phyloP scores from a whole-genome alignment of 768 basidiomycete species.

The Boletus vinaceobasis region DNA sequence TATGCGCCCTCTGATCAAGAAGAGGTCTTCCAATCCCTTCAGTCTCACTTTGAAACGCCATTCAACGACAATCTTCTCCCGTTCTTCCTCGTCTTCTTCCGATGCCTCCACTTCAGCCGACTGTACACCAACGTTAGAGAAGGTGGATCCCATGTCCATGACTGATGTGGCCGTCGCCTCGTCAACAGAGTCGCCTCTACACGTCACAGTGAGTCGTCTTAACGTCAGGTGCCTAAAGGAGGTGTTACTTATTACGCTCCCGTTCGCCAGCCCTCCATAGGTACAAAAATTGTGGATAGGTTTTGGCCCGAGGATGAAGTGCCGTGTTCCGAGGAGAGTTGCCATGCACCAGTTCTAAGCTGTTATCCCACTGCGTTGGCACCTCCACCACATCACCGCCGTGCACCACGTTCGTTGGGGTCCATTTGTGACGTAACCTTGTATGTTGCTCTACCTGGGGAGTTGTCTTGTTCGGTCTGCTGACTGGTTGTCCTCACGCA shows the following conservation, averaged over 20 bases:
- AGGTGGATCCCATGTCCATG: slow-evolving; percentile 21
- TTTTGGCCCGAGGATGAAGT: slow-evolving; percentile 33
- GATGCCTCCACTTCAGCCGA: slow-evolving; percentile 6
- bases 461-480: not conserved
- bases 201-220: slow-evolving; percentile 13
- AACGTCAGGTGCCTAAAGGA: not conserved
- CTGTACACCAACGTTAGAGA: slow-evolving; percentile 15
- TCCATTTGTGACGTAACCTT: slow-evolving; percentile 6
- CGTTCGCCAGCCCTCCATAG: slow-evolving; percentile 23
- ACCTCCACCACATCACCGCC: slow-evolving; percentile 30
- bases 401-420: slow-evolving; percentile 16
- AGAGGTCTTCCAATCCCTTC: slow-evolving; percentile 26
- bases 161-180: not conserved
- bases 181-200: slow-evolving; percentile 1
- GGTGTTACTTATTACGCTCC: not conserved
- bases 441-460: slow-evolving; percentile 6
- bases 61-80: slow-evolving; percentile 24
- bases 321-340: slow-evolving; percentile 17
- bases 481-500: slow-evolving; percentile 3
- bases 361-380: slow-evolving; percentile 20
- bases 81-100: slow-evolving; percentile 18
- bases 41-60: slow-evolving; percentile 22
- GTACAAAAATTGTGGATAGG: slow-evolving; percentile 27
- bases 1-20: slow-evolving; percentile 27
- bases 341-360: slow-evolving; percentile 1